Evolutionary conservation across 495 filamentous ascomycete species (phyloP), one percentile per base, ranked within the genome.

Genomic region (Cairneyella variabilis): DNA sequence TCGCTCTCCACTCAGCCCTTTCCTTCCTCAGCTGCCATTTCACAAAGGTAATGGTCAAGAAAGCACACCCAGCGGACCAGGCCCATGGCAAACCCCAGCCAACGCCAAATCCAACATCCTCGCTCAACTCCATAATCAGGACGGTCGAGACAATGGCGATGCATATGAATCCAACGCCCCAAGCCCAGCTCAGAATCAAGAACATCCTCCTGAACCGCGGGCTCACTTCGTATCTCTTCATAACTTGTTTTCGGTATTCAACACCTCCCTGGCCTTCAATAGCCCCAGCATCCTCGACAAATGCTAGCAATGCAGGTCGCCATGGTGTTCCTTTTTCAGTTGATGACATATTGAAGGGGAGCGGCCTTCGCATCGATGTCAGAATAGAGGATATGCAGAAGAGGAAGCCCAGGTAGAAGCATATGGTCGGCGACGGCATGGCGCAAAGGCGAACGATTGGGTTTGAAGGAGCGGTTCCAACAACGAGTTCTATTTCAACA

Each of bases 341-440:
- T 1, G 44, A 59, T 11, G 58, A 57, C 48, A 61, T 61, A 21
- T 57, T 61, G 48, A 61, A 61, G 10, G 53, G 49, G 3, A 61
- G 27, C 21, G 12, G 39, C 26, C 38, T 45, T 18, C 40, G 28
- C 47, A 52, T 30, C 34, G 54, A 45, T 26, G 54, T 55, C 14
- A 52, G 36, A 25, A 46, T 51, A 25, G 59, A 44, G 11, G 54
- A 48, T 11, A 18, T 16, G 27, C 21, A 28, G 42, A 54, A 61
- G 16, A 58, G 45, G 47, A 58, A 61, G 9, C 54, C 59, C 23
- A 55, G 16, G n/a, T 58, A 58, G 39, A 58, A 61, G 47, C 51
- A 61, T 26, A 61, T 51, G 11, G 59, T 58, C 42, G 59, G 54
- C 3, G 54, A 58, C 18, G 59, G 44, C 46, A 61, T 61, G 1